A percentile compares a stretch with the other conserved stretches of the same genome.
Conservation (phyloP, 78 protist species). For the Dictyostelium brefeldianum region DNA sequence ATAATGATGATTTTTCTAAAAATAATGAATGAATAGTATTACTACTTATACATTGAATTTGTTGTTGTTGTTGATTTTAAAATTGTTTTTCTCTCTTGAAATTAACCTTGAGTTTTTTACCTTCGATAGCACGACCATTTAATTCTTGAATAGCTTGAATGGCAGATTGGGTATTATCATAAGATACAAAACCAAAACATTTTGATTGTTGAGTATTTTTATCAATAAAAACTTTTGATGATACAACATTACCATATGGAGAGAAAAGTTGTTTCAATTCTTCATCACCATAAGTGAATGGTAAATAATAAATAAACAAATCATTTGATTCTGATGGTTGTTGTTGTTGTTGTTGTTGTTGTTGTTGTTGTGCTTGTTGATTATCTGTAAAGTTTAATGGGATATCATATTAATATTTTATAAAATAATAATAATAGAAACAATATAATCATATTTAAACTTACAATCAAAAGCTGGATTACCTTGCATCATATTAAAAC, state of each 20-base stretch:
- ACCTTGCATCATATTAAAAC: slow-evolving; percentile 20
- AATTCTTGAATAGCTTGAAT: slow-evolving; percentile 81
- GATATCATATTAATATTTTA: neutral
- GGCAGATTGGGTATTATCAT: slow-evolving; percentile 87
- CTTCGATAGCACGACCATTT: slow-evolving; percentile 90
- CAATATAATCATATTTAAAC: neutral
- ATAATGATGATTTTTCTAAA: neutral
- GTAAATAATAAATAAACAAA: slow-evolving; percentile 91
- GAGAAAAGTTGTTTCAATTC: slow-evolving; percentile 80
- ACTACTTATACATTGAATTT: neutral
- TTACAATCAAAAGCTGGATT: slow-evolving; percentile 34
- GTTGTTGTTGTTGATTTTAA: neutral
- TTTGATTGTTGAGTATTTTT: slow-evolving; percentile 85
- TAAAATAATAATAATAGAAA: neutral
- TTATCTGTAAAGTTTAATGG: neutral
- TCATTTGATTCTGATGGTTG: slow-evolving; percentile 63
- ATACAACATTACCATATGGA: slow-evolving; percentile 86
- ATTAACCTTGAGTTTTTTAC: slow-evolving; percentile 91
- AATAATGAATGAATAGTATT: neutral
- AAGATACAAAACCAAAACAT: slow-evolving; percentile 93
- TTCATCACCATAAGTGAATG: slow-evolving; percentile 82
- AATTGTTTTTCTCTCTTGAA: slow-evolving; percentile 82
- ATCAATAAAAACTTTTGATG: slow-evolving; percentile 89
- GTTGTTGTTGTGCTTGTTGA: slow-evolving; percentile 8
- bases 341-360: slow-evolving; percentile 19